A percentile compares a stretch with the other conserved stretches of the same genome.
Evolutionary conservation across 768 basidiomycete genomes (phyloP).

Genomic region (Leucocoprinus birnbaumii): DNA sequence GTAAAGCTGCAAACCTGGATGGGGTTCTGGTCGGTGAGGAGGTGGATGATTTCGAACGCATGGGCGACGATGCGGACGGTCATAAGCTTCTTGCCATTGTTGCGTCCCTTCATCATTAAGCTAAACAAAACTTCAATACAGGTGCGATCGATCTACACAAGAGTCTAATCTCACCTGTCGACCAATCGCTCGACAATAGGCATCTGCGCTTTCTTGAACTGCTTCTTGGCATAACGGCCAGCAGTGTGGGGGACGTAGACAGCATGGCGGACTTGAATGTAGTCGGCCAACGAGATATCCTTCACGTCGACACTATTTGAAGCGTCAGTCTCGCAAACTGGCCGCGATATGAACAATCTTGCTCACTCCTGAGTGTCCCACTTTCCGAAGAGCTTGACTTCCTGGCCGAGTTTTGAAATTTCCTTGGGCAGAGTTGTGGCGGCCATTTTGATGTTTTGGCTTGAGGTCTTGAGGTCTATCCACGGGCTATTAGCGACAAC

Average conservation of each 20-base stretch:
- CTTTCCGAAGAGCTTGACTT: constrained; percentile 97
- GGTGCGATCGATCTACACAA: neutral
- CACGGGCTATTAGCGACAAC: constrained; percentile 21
- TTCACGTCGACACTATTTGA: constrained; percentile 87
- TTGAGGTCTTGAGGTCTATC: constrained; percentile 30
- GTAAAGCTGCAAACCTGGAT: constrained; percentile 70
- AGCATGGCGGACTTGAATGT: constrained; percentile 98
- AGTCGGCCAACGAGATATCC: constrained; percentile 98
- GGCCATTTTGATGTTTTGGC: constrained; percentile 46
- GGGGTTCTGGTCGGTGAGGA: constrained; percentile 99
- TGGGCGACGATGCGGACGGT: constrained; percentile 99
- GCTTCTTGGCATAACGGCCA: constrained; percentile 98
- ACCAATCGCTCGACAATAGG: constrained; percentile 99
- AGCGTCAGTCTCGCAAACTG: constrained; percentile 7
- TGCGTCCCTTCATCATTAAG: constrained; percentile 99
- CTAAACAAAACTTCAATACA: constrained; percentile 34
- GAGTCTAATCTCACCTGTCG: constrained; percentile 67
- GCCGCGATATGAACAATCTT: neutral
- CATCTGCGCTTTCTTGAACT: constrained; percentile 99
- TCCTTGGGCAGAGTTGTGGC: constrained; percentile 77
- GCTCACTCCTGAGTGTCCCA: constrained; percentile 98
- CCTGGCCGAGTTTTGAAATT: constrained; percentile 75
- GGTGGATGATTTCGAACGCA: constrained; percentile 99
- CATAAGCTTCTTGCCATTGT: constrained; percentile 99
- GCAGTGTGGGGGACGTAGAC: constrained; percentile 99